Conservation (phyloP, 805 yeast genomes). For the Metschnikowia henanensis region DNA sequence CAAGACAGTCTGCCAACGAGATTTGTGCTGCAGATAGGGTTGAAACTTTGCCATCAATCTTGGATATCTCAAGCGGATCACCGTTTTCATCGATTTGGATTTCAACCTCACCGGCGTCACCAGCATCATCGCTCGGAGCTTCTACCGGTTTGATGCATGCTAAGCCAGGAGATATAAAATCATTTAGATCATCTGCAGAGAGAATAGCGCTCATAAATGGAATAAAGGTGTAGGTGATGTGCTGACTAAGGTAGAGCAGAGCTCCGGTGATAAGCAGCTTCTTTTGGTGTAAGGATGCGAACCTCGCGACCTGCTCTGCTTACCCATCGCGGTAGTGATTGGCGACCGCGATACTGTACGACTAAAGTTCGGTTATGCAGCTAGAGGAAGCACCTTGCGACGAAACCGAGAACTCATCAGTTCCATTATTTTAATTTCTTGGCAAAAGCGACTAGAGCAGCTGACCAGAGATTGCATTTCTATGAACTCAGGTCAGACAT, state of each 20-base stretch:
- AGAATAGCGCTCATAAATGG: slow-evolving; percentile 76
- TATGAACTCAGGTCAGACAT: too few species aligned
- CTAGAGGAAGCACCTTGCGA: too few species aligned
- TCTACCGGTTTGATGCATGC: slow-evolving; percentile 92
- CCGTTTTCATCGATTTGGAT: slow-evolving; percentile 61
- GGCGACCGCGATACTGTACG: background rate
- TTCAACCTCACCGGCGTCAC: slow-evolving; percentile 31
- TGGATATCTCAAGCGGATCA: slow-evolving; percentile 66
- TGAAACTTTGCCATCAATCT: slow-evolving; percentile 51
- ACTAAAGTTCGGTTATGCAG: too few species aligned
- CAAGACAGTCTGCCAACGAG: slow-evolving; percentile 88
- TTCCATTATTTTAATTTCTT: too few species aligned
- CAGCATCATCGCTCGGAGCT: slow-evolving; percentile 28
- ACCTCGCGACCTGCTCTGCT: background rate
- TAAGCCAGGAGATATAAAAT: slow-evolving; percentile 89
- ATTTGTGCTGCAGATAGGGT: slow-evolving; percentile 79
- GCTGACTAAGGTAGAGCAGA: slow-evolving; percentile 1
- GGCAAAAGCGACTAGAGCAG: too few species aligned
- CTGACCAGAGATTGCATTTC: too few species aligned
- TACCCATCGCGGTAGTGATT: slow-evolving; percentile 3
- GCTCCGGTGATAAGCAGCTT: background rate
- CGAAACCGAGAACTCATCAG: too few species aligned
- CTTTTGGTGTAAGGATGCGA: slow-evolving; percentile 8
- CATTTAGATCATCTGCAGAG: slow-evolving; percentile 89
- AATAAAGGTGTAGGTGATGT: background rate